Conservation (phyloP, 768 basidiomycete species). For the Hydnomerulius pinastri region DNA sequence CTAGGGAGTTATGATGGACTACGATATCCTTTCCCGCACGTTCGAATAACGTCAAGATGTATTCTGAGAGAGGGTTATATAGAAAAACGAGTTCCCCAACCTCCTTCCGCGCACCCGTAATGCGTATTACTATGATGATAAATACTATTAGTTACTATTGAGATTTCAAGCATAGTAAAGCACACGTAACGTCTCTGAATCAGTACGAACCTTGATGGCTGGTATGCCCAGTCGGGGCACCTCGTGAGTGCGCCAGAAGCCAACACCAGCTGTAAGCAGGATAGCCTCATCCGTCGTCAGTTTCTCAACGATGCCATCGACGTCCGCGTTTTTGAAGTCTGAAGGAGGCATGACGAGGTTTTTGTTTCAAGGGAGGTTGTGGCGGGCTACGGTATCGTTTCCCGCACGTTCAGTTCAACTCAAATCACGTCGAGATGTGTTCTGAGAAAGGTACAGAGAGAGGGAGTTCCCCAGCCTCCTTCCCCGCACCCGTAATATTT, state of each 20-base stretch:
- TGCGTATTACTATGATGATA: no score
- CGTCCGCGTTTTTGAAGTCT: slow-evolving; percentile 64
- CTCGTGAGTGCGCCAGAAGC: slow-evolving; percentile 74
- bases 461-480: neutral
- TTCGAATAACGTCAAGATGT: no score
- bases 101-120: slow-evolving; percentile 6
- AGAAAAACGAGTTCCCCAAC: neutral
- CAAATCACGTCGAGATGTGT: neutral
- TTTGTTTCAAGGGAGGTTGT: neutral
- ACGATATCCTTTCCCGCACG: no score
- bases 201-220: slow-evolving; percentile 57
- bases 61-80: no score
- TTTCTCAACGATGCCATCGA: slow-evolving; percentile 62
- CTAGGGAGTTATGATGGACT: neutral
- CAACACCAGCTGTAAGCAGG: slow-evolving; percentile 68
- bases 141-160: no score
- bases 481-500: no score
- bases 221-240: slow-evolving; percentile 70
- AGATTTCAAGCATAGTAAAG: no score
- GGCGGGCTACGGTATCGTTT: neutral
- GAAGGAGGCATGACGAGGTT: slow-evolving; percentile 58
- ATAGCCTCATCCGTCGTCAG: slow-evolving; percentile 78
- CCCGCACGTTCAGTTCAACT: neutral
- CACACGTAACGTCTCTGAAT: slow-evolving; percentile 23
- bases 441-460: slow-evolving; percentile 11